Evolutionary conservation across 139 green algal species (phyloP).

Genomic region (Closterium sp.): DNA sequence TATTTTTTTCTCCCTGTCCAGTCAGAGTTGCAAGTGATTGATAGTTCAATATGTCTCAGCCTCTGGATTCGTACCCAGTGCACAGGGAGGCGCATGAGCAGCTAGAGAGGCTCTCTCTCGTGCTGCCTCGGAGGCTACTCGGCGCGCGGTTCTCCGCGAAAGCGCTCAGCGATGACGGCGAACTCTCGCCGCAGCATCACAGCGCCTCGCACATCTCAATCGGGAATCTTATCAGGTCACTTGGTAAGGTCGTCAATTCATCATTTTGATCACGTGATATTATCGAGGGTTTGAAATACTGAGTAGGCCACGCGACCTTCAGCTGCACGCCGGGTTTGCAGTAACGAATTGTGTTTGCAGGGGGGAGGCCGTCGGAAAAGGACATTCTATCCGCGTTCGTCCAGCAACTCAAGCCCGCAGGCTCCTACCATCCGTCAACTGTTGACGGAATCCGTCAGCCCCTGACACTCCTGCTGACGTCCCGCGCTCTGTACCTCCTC

Average conservation of each 20-base stretch:
- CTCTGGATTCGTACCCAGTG: background rate
- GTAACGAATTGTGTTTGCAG: background rate
- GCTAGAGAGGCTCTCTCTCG: background rate
- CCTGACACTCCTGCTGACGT: background rate
- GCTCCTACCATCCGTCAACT: background rate
- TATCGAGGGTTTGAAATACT: background rate
- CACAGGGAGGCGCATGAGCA: background rate
- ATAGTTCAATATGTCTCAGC: background rate
- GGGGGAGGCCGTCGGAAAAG: background rate
- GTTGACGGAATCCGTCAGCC: background rate
- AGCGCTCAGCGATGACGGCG: background rate
- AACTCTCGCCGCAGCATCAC: background rate
- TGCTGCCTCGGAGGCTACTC: background rate
- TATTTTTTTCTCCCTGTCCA: too few species aligned
- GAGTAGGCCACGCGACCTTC: too few species aligned
- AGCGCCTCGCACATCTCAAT: background rate
- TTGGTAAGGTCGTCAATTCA: background rate
- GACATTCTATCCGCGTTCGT: background rate
- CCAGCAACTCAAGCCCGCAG: background rate
- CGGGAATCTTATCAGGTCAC: background rate
- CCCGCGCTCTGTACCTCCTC: background rate
- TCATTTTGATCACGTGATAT: background rate
- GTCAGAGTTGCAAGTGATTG: background rate
- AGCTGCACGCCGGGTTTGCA: too few species aligned
- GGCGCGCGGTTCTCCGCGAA: background rate